Evolutionary conservation across 768 basidiomycete genomes (phyloP).

Genomic region (Tulasnella sp.): DNA sequence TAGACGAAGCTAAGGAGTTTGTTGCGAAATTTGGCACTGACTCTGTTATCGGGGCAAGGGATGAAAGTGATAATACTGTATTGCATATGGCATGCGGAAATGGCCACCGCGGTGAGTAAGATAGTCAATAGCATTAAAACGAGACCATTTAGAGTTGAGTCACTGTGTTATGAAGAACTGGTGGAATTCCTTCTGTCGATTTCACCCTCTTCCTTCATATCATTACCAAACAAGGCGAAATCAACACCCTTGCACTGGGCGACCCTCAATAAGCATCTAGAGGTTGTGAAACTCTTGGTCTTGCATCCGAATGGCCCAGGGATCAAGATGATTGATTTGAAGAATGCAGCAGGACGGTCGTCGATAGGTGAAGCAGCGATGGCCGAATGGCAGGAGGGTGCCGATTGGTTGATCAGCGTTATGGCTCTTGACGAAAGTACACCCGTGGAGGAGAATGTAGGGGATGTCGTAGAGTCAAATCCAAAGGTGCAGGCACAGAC

Average conservation of each 20-base stretch:
- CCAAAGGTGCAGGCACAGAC: constrained; percentile 26
- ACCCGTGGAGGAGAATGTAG: constrained; percentile 5
- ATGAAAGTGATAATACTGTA: constrained; percentile 65
- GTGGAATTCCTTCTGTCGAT: constrained; percentile 61
- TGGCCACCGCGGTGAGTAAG: constrained; percentile 61
- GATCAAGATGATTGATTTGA: constrained; percentile 56
- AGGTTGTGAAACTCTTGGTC: constrained; percentile 46
- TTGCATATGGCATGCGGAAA: constrained; percentile 85
- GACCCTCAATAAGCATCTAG: constrained; percentile 65
- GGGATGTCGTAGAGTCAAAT: constrained; percentile 27
- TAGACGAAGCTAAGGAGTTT: constrained; percentile 61
- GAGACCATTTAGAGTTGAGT: neutral
- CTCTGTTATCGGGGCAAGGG: constrained; percentile 39
- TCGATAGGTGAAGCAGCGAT: constrained; percentile 74
- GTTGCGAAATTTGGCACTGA: constrained; percentile 41
- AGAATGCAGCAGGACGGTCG: constrained; percentile 57
- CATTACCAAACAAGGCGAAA: constrained; percentile 50
- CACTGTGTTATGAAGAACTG: constrained; percentile 39
- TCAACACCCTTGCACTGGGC: constrained; percentile 93
- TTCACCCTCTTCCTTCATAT: constrained; percentile 39
- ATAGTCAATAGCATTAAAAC: neutral
- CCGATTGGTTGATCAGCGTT: constrained; percentile 65
- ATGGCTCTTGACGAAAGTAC: constrained; percentile 54
- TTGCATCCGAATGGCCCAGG: constrained; percentile 44
- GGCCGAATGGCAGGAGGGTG: constrained; percentile 71